Evolutionary conservation across 2,329 filamentous ascomycete species (phyloP).

Genomic region (Macrophomina pseudophaseolina): DNA sequence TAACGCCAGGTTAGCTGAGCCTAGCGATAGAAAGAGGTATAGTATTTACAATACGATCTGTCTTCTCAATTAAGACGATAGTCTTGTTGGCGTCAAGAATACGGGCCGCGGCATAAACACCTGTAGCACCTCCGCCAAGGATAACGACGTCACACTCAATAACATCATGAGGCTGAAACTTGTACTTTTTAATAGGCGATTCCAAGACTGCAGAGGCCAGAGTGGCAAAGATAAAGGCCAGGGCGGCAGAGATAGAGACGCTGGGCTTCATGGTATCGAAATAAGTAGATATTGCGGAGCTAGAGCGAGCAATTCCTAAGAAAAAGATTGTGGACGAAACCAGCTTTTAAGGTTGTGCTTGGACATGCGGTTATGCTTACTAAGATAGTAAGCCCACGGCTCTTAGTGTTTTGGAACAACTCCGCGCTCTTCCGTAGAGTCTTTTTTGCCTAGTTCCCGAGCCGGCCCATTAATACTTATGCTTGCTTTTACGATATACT

Average conservation of each 20-base stretch:
- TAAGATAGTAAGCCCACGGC: too few relatives aligned
- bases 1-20: background rate
- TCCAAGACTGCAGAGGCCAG: background rate
- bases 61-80: conserved; percentile 49
- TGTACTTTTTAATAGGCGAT: background rate
- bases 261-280: background rate
- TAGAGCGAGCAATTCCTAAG: too few relatives aligned
- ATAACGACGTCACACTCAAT: conserved; percentile 40
- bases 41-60: conserved; percentile 34
- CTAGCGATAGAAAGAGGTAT: background rate
- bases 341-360: too few relatives aligned
- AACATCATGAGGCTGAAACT: conserved; percentile 5
- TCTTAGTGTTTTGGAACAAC: too few relatives aligned
- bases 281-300: too few relatives aligned
- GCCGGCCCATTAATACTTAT: too few relatives aligned
- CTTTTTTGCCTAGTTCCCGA: too few relatives aligned
- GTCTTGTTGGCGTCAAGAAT: conserved; percentile 46
- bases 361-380: too few relatives aligned
- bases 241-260: background rate
- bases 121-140: conserved; percentile 51
- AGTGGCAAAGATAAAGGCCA: too few relatives aligned
- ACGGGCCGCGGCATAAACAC: conserved; percentile 48
- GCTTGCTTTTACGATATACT: too few relatives aligned
- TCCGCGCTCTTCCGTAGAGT: too few relatives aligned
- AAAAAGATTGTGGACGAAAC: too few relatives aligned